phyloP scores from a whole-genome alignment of 2,329 filamentous ascomycete species.

The Colletotrichum sp. region DNA sequence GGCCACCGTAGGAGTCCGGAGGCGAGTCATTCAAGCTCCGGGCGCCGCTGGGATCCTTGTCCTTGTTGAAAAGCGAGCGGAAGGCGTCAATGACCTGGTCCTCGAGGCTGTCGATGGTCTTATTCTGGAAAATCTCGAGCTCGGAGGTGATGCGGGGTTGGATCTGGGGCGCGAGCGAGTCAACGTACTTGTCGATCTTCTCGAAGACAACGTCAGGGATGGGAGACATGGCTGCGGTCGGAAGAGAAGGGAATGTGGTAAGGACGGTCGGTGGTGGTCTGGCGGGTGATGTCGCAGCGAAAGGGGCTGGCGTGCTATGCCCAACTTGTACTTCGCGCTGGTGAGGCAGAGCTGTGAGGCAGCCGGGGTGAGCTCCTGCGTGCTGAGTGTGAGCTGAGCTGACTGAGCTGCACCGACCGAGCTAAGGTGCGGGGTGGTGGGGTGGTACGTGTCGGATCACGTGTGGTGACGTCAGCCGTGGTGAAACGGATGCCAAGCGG shows the following conservation, averaged over 20 bases:
- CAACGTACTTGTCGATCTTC: conserved; percentile 51
- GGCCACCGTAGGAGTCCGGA: conserved; percentile 45
- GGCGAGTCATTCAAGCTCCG: conserved; percentile 35
- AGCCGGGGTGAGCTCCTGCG: background rate
- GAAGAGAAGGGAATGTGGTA: background rate
- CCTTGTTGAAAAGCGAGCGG: conserved; percentile 46
- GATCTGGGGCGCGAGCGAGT: conserved; percentile 51
- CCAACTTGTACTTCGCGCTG: background rate
- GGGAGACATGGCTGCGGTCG: conserved; percentile 33
- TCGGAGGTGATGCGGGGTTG: conserved; percentile 50
- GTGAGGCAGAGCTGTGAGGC: background rate
- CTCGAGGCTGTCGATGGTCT: conserved; percentile 51
- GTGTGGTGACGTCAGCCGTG: background rate
- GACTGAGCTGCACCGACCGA: background rate
- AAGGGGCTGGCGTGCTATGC: background rate
- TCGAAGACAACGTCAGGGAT: conserved; percentile 47
- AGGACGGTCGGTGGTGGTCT: background rate
- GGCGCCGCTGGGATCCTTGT: conserved; percentile 24
- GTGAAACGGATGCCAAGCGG: background rate
- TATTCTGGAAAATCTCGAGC: conserved; percentile 47
- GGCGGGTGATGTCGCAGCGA: background rate
- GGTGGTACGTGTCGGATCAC: background rate
- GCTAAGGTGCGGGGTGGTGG: background rate
- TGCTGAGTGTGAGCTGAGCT: background rate
- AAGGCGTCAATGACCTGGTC: conserved; percentile 49